Evolutionary conservation across 2,329 filamentous ascomycete species (phyloP).

Genomic region (Claviceps sp.): DNA sequence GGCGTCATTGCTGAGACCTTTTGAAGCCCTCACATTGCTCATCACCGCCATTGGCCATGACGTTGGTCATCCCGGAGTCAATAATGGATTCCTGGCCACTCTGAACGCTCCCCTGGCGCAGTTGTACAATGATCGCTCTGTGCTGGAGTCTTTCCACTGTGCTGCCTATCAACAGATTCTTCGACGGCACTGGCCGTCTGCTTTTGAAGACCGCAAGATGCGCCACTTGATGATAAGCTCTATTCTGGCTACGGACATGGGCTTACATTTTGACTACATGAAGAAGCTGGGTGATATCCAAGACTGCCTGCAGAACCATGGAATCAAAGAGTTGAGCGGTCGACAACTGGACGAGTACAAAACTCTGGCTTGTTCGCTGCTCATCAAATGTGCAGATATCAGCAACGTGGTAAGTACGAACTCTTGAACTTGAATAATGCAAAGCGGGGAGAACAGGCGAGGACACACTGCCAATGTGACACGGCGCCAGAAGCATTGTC

Average conservation of each 20-base stretch:
- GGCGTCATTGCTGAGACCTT: slow-evolving; percentile 63
- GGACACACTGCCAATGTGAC: background rate
- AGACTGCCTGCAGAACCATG: slow-evolving; percentile 56
- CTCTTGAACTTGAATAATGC: background rate
- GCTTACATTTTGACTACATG: slow-evolving; percentile 95
- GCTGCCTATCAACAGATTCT: slow-evolving; percentile 94
- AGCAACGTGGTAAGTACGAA: slow-evolving; percentile 74
- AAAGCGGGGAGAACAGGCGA: background rate
- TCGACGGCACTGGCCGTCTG: slow-evolving; percentile 77
- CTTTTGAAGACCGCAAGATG: slow-evolving; percentile 67
- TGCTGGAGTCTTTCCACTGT: slow-evolving; percentile 94
- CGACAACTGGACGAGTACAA: slow-evolving; percentile 65
- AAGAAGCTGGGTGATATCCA: slow-evolving; percentile 70
- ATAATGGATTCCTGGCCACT: slow-evolving; percentile 89
- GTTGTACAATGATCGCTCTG: slow-evolving; percentile 92
- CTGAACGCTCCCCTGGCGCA: slow-evolving; percentile 88
- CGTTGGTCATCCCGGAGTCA: slow-evolving; percentile 93
- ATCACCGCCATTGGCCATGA: slow-evolving; percentile 97
- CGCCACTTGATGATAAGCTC: slow-evolving; percentile 89
- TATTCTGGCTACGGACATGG: slow-evolving; percentile 97
- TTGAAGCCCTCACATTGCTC: slow-evolving; percentile 78
- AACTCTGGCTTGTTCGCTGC: slow-evolving; percentile 69
- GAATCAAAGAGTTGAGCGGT: slow-evolving; percentile 58
- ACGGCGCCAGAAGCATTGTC: no score
- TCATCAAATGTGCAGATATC: slow-evolving; percentile 98